Evolutionary conservation across 2,329 filamentous ascomycete genomes (phyloP).

Genomic region (Hypomyces rosellus): DNA sequence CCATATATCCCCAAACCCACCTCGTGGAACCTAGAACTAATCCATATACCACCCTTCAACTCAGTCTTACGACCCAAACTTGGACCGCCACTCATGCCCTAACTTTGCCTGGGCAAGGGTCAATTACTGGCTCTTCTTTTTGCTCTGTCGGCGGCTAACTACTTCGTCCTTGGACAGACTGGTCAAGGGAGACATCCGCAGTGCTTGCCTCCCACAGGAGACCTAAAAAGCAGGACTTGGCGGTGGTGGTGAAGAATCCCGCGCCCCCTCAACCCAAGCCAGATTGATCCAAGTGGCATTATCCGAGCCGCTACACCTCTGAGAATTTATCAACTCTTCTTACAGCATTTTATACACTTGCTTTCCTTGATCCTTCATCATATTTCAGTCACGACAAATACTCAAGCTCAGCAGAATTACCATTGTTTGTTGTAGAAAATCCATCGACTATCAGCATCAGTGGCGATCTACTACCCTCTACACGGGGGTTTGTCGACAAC

Average conservation of each 20-base stretch:
- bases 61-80: conserved; percentile 9
- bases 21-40: conserved; percentile 13
- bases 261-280: conserved; percentile 7
- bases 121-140: conserved; percentile 18
- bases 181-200: conserved; percentile 6
- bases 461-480: not conserved
- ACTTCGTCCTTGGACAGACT: conserved; percentile 9
- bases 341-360: conserved; percentile 2
- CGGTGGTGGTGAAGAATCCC: not conserved
- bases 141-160: conserved; percentile 10
- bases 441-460: not conserved
- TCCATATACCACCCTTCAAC: conserved; percentile 13
- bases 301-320: conserved; percentile 1
- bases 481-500: conserved; percentile 2
- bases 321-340: conserved; percentile 1
- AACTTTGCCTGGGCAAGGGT: conserved; percentile 10
- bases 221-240: conserved; percentile 9
- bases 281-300: conserved; percentile 4
- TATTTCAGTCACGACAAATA: conserved; percentile 1
- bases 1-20: conserved; percentile 14
- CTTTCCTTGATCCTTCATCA: conserved; percentile 1
- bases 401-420: not conserved
- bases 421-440: conserved; percentile 1
- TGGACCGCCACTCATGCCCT: conserved; percentile 12
- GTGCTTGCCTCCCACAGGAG: conserved; percentile 5